phyloP scores from a whole-genome alignment of 768 basidiomycete species.

The Hericium coralloides region DNA sequence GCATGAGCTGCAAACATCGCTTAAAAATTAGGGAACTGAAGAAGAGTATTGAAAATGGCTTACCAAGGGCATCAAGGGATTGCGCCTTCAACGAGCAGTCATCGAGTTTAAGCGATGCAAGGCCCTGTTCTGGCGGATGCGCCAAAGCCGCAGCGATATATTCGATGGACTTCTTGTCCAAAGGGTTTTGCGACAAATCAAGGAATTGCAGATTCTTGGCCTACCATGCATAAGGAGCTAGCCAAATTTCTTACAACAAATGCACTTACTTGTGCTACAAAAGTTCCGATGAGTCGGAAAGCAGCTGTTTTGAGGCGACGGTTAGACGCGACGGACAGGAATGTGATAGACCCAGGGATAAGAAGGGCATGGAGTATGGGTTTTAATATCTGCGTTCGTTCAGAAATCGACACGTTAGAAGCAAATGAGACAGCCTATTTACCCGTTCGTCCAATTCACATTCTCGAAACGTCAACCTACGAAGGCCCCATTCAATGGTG shows the following conservation, averaged over 20 bases:
- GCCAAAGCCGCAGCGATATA: constrained; percentile 66
- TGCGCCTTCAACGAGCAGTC: constrained; percentile 72
- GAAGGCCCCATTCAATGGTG: constrained; percentile 86
- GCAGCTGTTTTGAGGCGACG: constrained; percentile 66
- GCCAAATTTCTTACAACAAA: not conserved
- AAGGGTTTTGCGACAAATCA: constrained; percentile 76
- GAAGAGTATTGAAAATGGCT: constrained; percentile 19
- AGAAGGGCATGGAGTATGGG: constrained; percentile 85
- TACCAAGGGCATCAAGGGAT: constrained; percentile 75
- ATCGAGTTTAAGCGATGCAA: constrained; percentile 80
- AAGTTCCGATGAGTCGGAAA: constrained; percentile 75
- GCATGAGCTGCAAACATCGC: constrained; percentile 49
- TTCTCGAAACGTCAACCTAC: constrained; percentile 77
- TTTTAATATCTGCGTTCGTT: constrained; percentile 56
- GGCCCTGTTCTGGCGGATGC: constrained; percentile 39
- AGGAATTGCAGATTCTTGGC: constrained; percentile 75
- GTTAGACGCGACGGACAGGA: constrained; percentile 83
- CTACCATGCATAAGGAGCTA: constrained; percentile 27
- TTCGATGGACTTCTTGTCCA: constrained; percentile 83
- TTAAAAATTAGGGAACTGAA: no score
- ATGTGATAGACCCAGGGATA: constrained; percentile 71
- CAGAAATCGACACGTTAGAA: not conserved
- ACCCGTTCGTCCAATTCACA: constrained; percentile 85
- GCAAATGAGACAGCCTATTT: constrained; percentile 15
- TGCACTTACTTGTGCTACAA: constrained; percentile 55